Evolutionary conservation across 768 basidiomycete genomes (phyloP), one percentile per base, ranked within the genome.

Genomic region (Trametes gibbosa): DNA sequence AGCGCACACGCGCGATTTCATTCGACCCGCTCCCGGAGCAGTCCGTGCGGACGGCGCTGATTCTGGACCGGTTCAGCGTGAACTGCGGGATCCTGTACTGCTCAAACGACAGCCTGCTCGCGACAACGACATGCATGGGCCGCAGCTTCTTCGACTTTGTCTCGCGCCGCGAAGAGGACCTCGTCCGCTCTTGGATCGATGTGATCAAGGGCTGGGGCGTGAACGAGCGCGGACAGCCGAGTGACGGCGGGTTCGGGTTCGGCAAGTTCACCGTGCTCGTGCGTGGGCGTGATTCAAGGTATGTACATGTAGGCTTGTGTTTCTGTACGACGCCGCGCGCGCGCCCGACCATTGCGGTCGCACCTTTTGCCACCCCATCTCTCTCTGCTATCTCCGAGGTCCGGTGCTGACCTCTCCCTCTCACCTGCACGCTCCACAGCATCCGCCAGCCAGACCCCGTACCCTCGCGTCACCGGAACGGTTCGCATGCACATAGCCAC

Each of bases 201-300:
- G 81, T 83, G 50, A 83, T 91, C 65, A 92, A 92, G 69, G 81
- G 84, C 2, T 91, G 90, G 86, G 90, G 90, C 17, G 89, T 92
- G 49, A 92, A 92, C 62, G 90, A 92, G 70, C 81, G 84, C 2
- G 90, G 90, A 0, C 87, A 89, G 71, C 90, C 90, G 23, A 88
- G 86, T 68, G 89, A 91, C 63, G 89, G 90, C 34, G 90, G 90
- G 1, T 92, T 92, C 68, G 90, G 89, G 16, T 92, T 88, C 72
- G 89, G 89, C 17, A 82, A 80, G 66, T 92, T 92, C 65, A 74
- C 71, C 41, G 65, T 90, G 3, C 70, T 80, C 52, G 71, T 78
- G 1, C 76, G 78, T 50, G 87, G 88, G 0, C 74, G 90, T 59
- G 85, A 90, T 66, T 84, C 85, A 0, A 76, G 78, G 87, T 84